Conservation (phyloP, 768 basidiomycete genomes). For the Hirschioporus abietinus region DNA sequence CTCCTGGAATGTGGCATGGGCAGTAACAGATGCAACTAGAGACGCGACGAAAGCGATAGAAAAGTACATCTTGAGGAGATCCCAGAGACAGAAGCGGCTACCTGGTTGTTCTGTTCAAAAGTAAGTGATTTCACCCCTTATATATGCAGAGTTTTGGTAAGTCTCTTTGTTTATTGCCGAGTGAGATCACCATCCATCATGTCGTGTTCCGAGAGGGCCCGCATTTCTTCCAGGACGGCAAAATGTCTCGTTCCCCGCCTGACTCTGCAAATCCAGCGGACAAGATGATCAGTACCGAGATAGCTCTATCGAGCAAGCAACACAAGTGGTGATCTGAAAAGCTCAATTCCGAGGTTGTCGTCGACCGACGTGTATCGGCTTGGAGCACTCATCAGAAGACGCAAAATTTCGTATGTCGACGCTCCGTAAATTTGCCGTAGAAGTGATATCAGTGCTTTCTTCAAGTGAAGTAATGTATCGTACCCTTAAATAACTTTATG, state of each 20-base stretch:
- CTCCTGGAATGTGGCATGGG: constrained; percentile 51
- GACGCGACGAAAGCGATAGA: constrained; percentile 26
- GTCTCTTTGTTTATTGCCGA: not conserved
- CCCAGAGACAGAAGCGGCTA: not conserved
- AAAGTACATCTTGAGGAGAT: constrained; percentile 24
- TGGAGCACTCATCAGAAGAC: not conserved
- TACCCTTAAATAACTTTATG: not conserved
- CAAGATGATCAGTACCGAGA: no score
- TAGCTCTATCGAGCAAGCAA: no score
- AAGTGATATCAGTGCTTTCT: not conserved
- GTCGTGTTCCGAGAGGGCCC: not conserved
- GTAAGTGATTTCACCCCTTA: no score
- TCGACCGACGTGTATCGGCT: not conserved
- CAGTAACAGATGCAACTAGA: constrained; percentile 34
- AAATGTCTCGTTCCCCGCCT: not conserved
- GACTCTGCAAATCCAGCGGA: no score
- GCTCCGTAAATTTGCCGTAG: not conserved
- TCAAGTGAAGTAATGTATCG: not conserved
- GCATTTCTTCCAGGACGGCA: not conserved
- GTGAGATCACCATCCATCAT: not conserved
- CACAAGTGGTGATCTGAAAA: no score
- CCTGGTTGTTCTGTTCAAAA: no score
- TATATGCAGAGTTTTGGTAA: not conserved
- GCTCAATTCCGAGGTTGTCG: not conserved
- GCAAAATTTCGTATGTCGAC: not conserved